These are phyloP conservation scores for Aspergillus proliferans DNA, from an alignment of 2,329 filamentous ascomycete species.

Conservation along the genomic window DNA sequence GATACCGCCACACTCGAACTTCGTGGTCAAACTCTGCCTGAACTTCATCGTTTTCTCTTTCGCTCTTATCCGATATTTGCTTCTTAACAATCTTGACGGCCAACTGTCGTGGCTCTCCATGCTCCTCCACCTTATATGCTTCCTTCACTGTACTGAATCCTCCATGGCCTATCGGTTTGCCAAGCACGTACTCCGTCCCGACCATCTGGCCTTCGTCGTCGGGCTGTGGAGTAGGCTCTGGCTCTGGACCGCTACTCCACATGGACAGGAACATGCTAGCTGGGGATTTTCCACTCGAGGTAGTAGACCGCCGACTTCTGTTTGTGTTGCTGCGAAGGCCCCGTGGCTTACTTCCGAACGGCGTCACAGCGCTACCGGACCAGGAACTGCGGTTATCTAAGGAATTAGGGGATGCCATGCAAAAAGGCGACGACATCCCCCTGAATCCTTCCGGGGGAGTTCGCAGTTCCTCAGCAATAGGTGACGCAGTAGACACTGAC, in stretches of 20 bases:
- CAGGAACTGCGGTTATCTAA: slow-evolving; percentile 38
- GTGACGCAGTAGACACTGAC: slow-evolving; percentile 39
- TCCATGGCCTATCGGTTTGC: slow-evolving; percentile 59
- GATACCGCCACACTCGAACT: slow-evolving; percentile 60
- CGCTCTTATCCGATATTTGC: slow-evolving; percentile 48
- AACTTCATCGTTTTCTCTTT: slow-evolving; percentile 58
- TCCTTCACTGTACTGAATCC: slow-evolving; percentile 64
- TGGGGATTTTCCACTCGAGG: slow-evolving; percentile 50
- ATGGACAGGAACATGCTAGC: slow-evolving; percentile 54
- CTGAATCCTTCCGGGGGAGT: slow-evolving; percentile 37
- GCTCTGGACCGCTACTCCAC: slow-evolving; percentile 41
- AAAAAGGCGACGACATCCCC: slow-evolving; percentile 33
- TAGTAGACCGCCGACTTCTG: slow-evolving; percentile 44
- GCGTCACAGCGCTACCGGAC: slow-evolving; percentile 25
- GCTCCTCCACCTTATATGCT: slow-evolving; percentile 56
- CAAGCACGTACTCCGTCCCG: slow-evolving; percentile 61
- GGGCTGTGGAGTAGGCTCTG: slow-evolving; percentile 42
- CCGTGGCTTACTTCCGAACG: slow-evolving; percentile 31
- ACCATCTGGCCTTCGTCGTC: slow-evolving; percentile 64
- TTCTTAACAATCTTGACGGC: slow-evolving; percentile 65
- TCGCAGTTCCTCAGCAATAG: slow-evolving; percentile 33
- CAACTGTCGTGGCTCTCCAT: slow-evolving; percentile 45
- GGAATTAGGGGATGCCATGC: slow-evolving; percentile 32
- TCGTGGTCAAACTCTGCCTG: slow-evolving; percentile 65
- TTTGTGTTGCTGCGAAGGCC: slow-evolving; percentile 29